These are phyloP conservation scores for Candida khao-thaluensis DNA, from an alignment of 805 yeast species.

Conservation along the genomic window DNA sequence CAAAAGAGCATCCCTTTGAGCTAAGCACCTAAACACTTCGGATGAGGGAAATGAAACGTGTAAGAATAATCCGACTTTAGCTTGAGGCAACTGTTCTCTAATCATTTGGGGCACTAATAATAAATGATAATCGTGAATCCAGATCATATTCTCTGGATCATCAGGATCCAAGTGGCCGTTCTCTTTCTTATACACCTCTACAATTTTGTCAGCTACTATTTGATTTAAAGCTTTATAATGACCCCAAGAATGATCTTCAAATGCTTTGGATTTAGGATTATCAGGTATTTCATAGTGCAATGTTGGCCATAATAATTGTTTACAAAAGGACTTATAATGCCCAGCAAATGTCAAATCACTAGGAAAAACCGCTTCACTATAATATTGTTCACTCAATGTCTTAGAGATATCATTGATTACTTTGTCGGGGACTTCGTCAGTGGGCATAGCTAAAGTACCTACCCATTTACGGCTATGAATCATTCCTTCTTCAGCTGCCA, in stretches of 20 bases:
- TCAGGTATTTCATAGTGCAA: conserved; percentile 92
- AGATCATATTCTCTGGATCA: conserved; percentile 62
- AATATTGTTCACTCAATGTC: conserved; percentile 47
- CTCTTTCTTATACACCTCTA: conserved; percentile 53
- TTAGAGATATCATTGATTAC: conserved; percentile 55
- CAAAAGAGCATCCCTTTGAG: conserved; percentile 75
- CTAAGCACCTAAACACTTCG: conserved; percentile 91
- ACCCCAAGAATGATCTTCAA: conserved; percentile 94
- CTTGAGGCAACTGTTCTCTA: conserved; percentile 70
- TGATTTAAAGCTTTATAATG: conserved; percentile 76
- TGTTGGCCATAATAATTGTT: conserved; percentile 95
- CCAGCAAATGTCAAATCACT: conserved; percentile 83
- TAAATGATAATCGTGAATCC: conserved; percentile 95
- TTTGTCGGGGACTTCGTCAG: conserved; percentile 67
- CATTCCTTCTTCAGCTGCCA: conserved; percentile 44
- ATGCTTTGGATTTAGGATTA: conserved; percentile 88
- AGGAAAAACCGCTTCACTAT: conserved; percentile 66
- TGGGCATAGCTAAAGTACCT: conserved; percentile 91
- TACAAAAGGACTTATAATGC: conserved; percentile 87
- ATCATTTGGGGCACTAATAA: conserved; percentile 84
- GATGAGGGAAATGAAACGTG: conserved; percentile 95
- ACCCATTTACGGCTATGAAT: conserved; percentile 61
- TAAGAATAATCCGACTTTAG: conserved; percentile 85
- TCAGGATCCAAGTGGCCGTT: conserved; percentile 46
- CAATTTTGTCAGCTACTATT: conserved; percentile 72